Evolutionary conservation across 2,329 filamentous ascomycete genomes (phyloP), one percentile per base, ranked within the genome.

Genomic region (Rutstroemia sp.): DNA sequence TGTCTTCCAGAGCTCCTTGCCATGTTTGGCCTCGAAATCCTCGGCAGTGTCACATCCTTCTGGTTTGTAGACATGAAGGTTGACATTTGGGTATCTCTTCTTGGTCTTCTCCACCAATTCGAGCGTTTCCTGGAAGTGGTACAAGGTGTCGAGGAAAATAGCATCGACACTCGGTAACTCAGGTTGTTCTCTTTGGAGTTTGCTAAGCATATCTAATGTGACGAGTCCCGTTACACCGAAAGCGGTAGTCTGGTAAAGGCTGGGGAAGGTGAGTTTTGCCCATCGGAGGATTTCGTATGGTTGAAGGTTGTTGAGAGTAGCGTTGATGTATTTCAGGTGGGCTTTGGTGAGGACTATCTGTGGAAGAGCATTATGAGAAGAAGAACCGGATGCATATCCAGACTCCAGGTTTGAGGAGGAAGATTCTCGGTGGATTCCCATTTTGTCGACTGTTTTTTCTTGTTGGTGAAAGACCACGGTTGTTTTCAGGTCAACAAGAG

Each of bases 211-310:
- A 73, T 95, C 89, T 69, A 94, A 78, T 58, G 88, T 91, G 62
- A 85, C 89, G 37, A 94, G 83, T 45, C 89, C 89, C 1, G 88
- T 89, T 60, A 92, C 74, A 53, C 88, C 88, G 69, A 92, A 92
- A 56, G 89, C 88, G 12, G 89, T 92, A 45, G 88, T 89, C 73
- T 94, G 89, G 75, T 83, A 96, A 46, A 97, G 83, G 70, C 87
- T 87, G 67, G 94, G 94, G 67, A 99, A 87, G 65, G 92, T 87
- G 65, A 88, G 86, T 70, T 92, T 88, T 78, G 87, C 90, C 88
- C 95, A 96, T 74, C 85, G 87, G 59, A 99, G 82, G 66, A 97
- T 87, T 63, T 96, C 92, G 80, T 92, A 79, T 60, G 94, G 89
- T 69, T 92, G 84, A 72, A 97, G 88, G 69, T 86, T 82, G 72